Evolutionary conservation across 306 rosid genomes (phyloP).

Genomic region (Vigna reflexopilosa): DNA sequence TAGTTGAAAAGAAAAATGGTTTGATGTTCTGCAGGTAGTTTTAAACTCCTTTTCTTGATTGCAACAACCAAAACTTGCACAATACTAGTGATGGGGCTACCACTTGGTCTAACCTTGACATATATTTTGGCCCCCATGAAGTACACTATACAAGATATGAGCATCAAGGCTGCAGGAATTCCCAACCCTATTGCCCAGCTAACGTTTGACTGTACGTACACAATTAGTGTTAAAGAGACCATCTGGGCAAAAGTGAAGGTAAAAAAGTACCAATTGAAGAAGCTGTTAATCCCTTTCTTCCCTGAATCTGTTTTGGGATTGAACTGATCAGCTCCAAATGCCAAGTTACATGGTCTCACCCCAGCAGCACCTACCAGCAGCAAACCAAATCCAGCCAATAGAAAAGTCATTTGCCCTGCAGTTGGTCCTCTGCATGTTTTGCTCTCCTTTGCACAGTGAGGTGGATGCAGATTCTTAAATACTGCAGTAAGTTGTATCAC

Average conservation of each 20-base stretch:
- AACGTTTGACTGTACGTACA: slow-evolving; percentile 77
- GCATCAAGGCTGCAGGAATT: slow-evolving; percentile 82
- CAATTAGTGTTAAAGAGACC: slow-evolving; percentile 69
- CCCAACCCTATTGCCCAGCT: slow-evolving; percentile 85
- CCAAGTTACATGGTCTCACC: slow-evolving; percentile 85
- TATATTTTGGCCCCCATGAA: slow-evolving; percentile 73
- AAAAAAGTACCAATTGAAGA: slow-evolving; percentile 92
- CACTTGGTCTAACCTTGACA: slow-evolving; percentile 79
- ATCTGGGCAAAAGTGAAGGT: slow-evolving; percentile 75
- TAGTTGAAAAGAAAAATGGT: slow-evolving; percentile 64
- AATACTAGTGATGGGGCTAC: slow-evolving; percentile 83
- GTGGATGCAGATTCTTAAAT: slow-evolving; percentile 78
- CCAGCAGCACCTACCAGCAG: slow-evolving; percentile 82
- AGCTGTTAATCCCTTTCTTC: slow-evolving; percentile 78
- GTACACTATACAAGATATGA: slow-evolving; percentile 62
- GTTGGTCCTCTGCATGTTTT: slow-evolving; percentile 69
- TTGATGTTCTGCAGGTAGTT: slow-evolving; percentile 57
- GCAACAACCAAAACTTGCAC: slow-evolving; percentile 72
- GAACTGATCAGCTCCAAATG: slow-evolving; percentile 94
- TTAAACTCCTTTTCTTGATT: slow-evolving; percentile 61
- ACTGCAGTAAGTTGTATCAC: slow-evolving; percentile 76
- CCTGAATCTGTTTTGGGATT: slow-evolving; percentile 79
- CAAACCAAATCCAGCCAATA: slow-evolving; percentile 60
- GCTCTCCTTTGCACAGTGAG: slow-evolving; percentile 57
- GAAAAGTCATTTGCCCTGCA: slow-evolving; percentile 68